A percentile compares a stretch with the other conserved stretches of the same genome.
These are phyloP conservation scores for Hanseniaspora lindneri DNA, from an alignment of 805 yeast species.

Conservation along the genomic window DNA sequence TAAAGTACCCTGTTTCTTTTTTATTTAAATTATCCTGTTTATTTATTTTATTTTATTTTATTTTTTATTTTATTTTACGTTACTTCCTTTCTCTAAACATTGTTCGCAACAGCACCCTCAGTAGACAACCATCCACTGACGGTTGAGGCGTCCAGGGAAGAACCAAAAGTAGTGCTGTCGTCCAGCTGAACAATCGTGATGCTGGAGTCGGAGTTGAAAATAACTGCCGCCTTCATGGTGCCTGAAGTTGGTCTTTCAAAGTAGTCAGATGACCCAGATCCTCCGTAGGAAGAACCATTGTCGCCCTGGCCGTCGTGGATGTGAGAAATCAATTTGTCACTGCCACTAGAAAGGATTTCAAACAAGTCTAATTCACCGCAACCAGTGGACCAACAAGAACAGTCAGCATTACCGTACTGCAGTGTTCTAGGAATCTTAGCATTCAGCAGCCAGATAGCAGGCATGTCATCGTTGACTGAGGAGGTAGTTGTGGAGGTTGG, in stretches of 20 bases:
- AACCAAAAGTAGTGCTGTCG: slow-evolving; percentile 38
- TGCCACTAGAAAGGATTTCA: slow-evolving; percentile 72
- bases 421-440: slow-evolving; percentile 93
- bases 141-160: slow-evolving; percentile 43
- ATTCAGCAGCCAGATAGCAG: slow-evolving; percentile 92
- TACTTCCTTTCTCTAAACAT: slow-evolving; percentile 17
- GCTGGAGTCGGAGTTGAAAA: slow-evolving; percentile 43
- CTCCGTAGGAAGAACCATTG: slow-evolving; percentile 47
- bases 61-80: not conserved
- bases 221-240: slow-evolving; percentile 79
- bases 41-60: no score
- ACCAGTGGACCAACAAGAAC: slow-evolving; percentile 95
- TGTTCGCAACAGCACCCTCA: slow-evolving; percentile 38
- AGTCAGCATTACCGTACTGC: slow-evolving; percentile 73
- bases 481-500: slow-evolving; percentile 45
- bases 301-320: slow-evolving; percentile 75
- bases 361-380: slow-evolving; percentile 97
- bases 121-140: slow-evolving; percentile 48
- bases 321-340: slow-evolving; percentile 62
- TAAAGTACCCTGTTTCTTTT: no score
- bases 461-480: slow-evolving; percentile 72
- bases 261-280: slow-evolving; percentile 83
- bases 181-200: slow-evolving; percentile 54
- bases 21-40: no score
- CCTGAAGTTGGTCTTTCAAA: slow-evolving; percentile 70